phyloP scores from a whole-genome alignment of 345 rosid genomes.

The Pistacia vera region DNA sequence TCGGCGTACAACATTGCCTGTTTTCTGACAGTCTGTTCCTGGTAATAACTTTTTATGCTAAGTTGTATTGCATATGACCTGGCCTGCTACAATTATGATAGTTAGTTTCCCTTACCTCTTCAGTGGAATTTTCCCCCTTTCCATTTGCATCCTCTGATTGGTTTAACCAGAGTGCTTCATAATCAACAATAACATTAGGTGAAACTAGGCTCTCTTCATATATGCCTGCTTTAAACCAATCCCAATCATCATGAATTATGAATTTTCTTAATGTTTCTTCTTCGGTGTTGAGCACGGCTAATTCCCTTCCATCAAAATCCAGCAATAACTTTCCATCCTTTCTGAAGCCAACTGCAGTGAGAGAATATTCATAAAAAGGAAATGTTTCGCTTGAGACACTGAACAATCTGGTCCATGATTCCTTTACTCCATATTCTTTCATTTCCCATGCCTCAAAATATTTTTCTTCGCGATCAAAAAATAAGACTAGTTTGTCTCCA shows the following conservation, averaged over 20 bases:
- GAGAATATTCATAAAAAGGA: background rate
- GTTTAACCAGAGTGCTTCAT: background rate
- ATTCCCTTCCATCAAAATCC: conserved; percentile 16
- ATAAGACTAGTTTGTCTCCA: conserved; percentile 32
- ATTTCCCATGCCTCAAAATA: conserved; percentile 35
- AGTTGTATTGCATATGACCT: too few species aligned
- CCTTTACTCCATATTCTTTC: conserved; percentile 29
- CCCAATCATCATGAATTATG: background rate
- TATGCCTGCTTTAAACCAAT: background rate
- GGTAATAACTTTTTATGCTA: too few species aligned
- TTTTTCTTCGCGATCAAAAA: conserved; percentile 18
- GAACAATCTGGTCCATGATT: conserved; percentile 30
- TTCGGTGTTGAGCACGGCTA: background rate
- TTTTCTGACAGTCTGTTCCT: too few species aligned
- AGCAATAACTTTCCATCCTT: conserved; percentile 24
- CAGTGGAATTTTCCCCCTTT: too few species aligned
- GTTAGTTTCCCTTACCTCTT: too few species aligned
- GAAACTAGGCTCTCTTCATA: conserved; percentile 11
- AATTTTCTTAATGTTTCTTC: background rate
- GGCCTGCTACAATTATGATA: too few species aligned
- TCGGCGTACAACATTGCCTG: too few species aligned
- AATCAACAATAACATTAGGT: background rate
- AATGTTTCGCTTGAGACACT: conserved; percentile 20
- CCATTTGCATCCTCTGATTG: too few species aligned
- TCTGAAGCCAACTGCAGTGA: conserved; percentile 28